Percentiles rank a stretch among this genome's conserved stretches.
phyloP scores from a whole-genome alignment of 1,284 basidiomycete species.

The Pseudozyma tsukubaensis region DNA sequence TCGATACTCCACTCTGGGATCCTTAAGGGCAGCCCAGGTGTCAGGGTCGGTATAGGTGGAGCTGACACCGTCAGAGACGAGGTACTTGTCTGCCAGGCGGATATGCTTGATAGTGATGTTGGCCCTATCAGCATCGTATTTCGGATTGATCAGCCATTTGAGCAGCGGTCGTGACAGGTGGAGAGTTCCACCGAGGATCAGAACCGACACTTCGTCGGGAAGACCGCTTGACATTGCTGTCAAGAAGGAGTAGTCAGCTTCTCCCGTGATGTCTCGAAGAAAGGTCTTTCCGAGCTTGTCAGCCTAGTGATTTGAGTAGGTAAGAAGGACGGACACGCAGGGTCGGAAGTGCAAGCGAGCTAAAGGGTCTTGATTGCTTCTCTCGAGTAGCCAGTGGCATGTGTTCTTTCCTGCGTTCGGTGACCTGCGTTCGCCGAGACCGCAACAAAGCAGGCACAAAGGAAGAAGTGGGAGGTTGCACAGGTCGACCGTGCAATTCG shows the following conservation, averaged over 20 bases:
- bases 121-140: slow-evolving; percentile 5
- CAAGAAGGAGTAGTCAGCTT: neutral
- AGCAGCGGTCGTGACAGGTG: slow-evolving; percentile 50
- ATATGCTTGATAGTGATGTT: slow-evolving; percentile 35
- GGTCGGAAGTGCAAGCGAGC: too few relatives aligned
- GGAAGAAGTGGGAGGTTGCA: too few relatives aligned
- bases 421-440: too few relatives aligned
- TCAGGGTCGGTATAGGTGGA: slow-evolving; percentile 50
- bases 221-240: slow-evolving; percentile 12
- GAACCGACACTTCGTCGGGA: slow-evolving; percentile 37
- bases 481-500: too few relatives aligned
- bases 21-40: slow-evolving; percentile 33
- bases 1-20: slow-evolving; percentile 53
- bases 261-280: neutral
- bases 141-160: slow-evolving; percentile 33
- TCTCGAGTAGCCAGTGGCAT: too few relatives aligned
- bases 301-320: too few relatives aligned
- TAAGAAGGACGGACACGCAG: too few relatives aligned
- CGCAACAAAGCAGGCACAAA: too few relatives aligned
- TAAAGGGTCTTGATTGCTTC: too few relatives aligned
- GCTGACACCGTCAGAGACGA: slow-evolving; percentile 33
- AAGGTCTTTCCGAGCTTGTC: neutral
- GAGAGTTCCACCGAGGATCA: slow-evolving; percentile 51
- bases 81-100: slow-evolving; percentile 57
- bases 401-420: too few relatives aligned